phyloP scores from a whole-genome alignment of 768 basidiomycete species.

The Mycena rosella region DNA sequence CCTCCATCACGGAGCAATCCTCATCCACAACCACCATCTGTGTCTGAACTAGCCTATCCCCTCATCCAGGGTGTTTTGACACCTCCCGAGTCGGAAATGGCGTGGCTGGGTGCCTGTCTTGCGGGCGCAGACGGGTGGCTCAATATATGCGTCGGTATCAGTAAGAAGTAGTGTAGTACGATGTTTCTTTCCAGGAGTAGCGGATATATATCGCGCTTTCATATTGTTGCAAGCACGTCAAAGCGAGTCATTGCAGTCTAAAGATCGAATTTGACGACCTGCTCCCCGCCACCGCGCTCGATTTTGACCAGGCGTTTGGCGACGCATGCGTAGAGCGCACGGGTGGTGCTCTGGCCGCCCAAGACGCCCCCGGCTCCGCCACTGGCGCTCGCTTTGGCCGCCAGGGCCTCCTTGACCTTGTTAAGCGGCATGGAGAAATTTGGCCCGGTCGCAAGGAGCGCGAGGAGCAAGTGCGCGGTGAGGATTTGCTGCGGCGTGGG shows the following conservation, averaged over 20 bases:
- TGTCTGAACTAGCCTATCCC: slow-evolving; percentile 75
- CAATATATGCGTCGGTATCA: slow-evolving; percentile 84
- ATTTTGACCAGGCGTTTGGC: slow-evolving; percentile 84
- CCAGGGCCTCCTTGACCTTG: slow-evolving; percentile 70
- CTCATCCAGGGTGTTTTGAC: slow-evolving; percentile 87
- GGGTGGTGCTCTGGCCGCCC: slow-evolving; percentile 62
- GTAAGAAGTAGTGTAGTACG: slow-evolving; percentile 38
- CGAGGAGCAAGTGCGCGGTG: slow-evolving; percentile 74
- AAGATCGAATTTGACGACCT: slow-evolving; percentile 79
- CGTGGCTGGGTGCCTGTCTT: slow-evolving; percentile 94
- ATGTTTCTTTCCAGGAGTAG: neutral
- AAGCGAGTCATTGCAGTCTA: slow-evolving; percentile 37
- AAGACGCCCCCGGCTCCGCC: slow-evolving; percentile 45
- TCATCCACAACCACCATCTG: slow-evolving; percentile 49
- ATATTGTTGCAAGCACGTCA: neutral
- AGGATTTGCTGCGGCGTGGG: slow-evolving; percentile 78
- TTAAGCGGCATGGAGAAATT: slow-evolving; percentile 71
- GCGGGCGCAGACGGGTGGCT: slow-evolving; percentile 97
- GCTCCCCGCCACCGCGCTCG: slow-evolving; percentile 80
- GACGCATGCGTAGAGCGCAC: slow-evolving; percentile 83
- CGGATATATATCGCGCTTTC: neutral
- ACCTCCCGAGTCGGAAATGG: slow-evolving; percentile 90
- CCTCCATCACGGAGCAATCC: slow-evolving; percentile 58
- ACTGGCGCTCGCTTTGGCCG: slow-evolving; percentile 54
- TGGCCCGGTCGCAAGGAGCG: slow-evolving; percentile 66